Evolutionary conservation across 305 asterid species (phyloP).

Genomic region (Fraxinus nigra): DNA sequence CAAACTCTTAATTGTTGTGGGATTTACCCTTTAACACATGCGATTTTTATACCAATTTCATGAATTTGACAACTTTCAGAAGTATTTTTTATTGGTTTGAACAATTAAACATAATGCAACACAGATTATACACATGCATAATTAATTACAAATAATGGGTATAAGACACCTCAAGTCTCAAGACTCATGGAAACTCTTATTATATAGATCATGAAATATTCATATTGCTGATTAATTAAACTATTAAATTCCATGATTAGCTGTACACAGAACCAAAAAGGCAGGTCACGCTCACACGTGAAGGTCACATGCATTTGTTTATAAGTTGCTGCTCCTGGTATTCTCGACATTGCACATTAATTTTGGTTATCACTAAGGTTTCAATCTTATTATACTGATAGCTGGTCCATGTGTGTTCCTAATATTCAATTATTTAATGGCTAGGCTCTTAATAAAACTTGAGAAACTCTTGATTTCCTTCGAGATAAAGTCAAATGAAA

Average conservation of each 20-base stretch:
- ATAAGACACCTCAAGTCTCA: background rate
- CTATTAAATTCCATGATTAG: background rate
- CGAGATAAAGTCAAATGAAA: background rate
- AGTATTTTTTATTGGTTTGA: background rate
- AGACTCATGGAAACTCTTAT: slow-evolving; percentile 17
- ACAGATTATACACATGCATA: background rate
- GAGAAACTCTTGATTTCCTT: background rate
- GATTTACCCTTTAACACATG: background rate
- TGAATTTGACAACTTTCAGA: background rate
- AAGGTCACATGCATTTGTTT: slow-evolving; percentile 35
- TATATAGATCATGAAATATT: slow-evolving; percentile 18
- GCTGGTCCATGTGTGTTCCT: background rate
- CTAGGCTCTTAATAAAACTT: background rate
- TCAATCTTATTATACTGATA: background rate
- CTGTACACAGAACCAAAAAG: slow-evolving; percentile 24
- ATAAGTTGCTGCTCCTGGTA: slow-evolving; percentile 28
- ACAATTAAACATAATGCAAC: background rate
- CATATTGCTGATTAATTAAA: slow-evolving; percentile 7
- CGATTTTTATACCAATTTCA: background rate
- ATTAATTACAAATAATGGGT: background rate
- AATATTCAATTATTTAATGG: background rate
- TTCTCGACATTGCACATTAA: slow-evolving; percentile 31
- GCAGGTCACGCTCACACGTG: slow-evolving; percentile 46
- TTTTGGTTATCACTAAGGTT: slow-evolving; percentile 8
- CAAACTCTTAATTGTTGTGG: background rate